Evolutionary conservation across 2,329 filamentous ascomycete species (phyloP).

Genomic region (Colletotrichum cordylinicola): DNA sequence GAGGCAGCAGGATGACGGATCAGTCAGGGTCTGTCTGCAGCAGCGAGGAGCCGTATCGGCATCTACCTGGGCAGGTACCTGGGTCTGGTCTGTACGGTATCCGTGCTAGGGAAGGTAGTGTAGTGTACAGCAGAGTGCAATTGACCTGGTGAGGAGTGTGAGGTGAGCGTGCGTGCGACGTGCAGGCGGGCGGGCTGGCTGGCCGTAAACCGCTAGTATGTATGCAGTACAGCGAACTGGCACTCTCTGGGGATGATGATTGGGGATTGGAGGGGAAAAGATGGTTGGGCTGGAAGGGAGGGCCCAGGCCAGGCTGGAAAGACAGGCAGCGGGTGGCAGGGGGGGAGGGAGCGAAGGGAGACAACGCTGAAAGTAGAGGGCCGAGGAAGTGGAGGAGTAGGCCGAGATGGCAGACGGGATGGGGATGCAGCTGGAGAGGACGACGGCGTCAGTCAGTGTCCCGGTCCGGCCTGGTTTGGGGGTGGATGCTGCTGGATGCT

Average conservation of each 20-base stretch:
- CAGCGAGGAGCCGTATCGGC: background rate
- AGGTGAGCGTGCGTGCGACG: background rate
- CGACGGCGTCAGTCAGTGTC: background rate
- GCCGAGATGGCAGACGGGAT: background rate
- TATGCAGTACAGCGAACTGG: background rate
- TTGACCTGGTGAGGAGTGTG: background rate
- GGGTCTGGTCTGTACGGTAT: too few species aligned
- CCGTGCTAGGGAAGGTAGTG: background rate
- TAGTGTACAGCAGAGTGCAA: background rate
- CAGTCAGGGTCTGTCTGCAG: slow-evolving; percentile 7
- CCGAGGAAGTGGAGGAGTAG: background rate
- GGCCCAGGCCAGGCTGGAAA: background rate
- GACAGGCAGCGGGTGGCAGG: background rate
- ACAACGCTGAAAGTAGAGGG: background rate
- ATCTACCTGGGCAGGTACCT: background rate
- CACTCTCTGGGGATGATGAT: background rate
- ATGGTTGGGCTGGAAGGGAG: background rate
- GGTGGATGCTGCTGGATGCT: slow-evolving; percentile 15
- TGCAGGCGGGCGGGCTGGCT: background rate
- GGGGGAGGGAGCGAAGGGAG: background rate
- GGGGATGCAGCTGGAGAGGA: background rate
- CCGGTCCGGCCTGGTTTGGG: slow-evolving; percentile 15
- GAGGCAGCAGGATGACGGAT: slow-evolving; percentile 1
- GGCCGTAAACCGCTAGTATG: background rate
- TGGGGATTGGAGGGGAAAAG: background rate